These are phyloP conservation scores for Trypanosoma platydactyli DNA, from an alignment of 208 protist species.

Conservation along the genomic window DNA sequence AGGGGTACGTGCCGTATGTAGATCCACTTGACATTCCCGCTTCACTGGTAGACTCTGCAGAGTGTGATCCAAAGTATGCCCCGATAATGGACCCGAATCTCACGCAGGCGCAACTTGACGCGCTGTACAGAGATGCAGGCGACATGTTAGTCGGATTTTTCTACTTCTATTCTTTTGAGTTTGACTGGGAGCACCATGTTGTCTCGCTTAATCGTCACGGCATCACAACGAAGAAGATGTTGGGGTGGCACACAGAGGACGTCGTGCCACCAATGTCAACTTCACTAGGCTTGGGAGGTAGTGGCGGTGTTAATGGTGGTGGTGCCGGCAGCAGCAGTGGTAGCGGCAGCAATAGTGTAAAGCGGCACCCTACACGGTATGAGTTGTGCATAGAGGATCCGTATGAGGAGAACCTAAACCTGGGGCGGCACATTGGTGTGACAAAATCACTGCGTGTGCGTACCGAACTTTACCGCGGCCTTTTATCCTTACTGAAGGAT, in stretches of 20 bases:
- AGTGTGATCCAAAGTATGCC: slow-evolving; percentile 49
- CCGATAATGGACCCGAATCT: slow-evolving; percentile 53
- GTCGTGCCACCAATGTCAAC: slow-evolving; percentile 21
- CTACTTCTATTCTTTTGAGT: slow-evolving; percentile 87
- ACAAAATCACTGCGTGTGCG: slow-evolving; percentile 85
- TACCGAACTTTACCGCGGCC: slow-evolving; percentile 73
- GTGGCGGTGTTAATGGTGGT: slow-evolving; percentile 18
- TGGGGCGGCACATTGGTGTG: slow-evolving; percentile 84
- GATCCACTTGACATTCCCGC: slow-evolving; percentile 70
- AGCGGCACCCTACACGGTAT: slow-evolving; percentile 56
- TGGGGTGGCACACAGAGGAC: slow-evolving; percentile 82
- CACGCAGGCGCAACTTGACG: slow-evolving; percentile 30
- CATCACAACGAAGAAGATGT: slow-evolving; percentile 72
- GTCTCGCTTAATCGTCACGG: slow-evolving; percentile 82
- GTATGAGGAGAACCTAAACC: slow-evolving; percentile 88
- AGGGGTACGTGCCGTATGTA: slow-evolving; percentile 68
- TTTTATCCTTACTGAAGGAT: slow-evolving; percentile 81
- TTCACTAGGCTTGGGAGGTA: slow-evolving; percentile 3
- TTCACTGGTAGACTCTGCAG: slow-evolving; percentile 41
- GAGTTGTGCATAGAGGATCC: slow-evolving; percentile 91
- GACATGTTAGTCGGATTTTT: slow-evolving; percentile 89
- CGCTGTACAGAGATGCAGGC: slow-evolving; percentile 52
- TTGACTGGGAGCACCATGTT: slow-evolving; percentile 86
- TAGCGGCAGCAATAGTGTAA: slow-evolving; percentile 24
- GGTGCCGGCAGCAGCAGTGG: not conserved